Percentiles rank a stretch among this genome's conserved stretches.
phyloP scores from a whole-genome alignment of 2,329 filamentous ascomycete species.

The Chlorencoelia australis region DNA sequence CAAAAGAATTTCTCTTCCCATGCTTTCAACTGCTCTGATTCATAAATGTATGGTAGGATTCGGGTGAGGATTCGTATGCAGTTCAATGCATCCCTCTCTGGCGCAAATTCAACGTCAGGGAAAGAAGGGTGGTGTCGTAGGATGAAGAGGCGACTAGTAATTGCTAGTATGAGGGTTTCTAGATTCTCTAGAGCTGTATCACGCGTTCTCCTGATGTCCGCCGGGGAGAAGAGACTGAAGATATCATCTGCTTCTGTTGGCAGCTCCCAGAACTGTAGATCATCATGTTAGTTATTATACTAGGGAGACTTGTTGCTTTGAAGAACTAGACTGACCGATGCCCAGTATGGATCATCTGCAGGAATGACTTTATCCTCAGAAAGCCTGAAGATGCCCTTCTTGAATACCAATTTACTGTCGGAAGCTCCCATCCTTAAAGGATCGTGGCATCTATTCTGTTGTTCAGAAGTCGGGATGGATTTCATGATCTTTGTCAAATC shows the following conservation, averaged over 20 bases:
- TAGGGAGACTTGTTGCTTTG: too few relatives aligned
- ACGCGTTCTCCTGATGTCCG: conserved; percentile 78
- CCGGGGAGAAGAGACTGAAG: conserved; percentile 87
- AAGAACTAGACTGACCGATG: conserved; percentile 69
- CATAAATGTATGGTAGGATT: conserved; percentile 83
- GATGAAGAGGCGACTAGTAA: conserved; percentile 72
- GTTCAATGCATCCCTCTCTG: conserved; percentile 81
- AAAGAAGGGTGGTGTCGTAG: conserved; percentile 86
- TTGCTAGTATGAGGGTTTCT: conserved; percentile 75
- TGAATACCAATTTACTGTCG: conserved; percentile 98
- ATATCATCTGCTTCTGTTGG: conserved; percentile 93
- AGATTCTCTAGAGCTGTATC: conserved; percentile 80
- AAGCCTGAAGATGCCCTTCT: conserved; percentile 92
- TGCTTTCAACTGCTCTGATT: conserved; percentile 66
- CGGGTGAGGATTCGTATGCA: conserved; percentile 87
- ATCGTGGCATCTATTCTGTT: conserved; percentile 17
- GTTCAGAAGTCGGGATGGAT: background rate
- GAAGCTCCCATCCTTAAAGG: conserved; percentile 73
- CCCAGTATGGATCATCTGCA: conserved; percentile 86
- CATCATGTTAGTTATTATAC: too few relatives aligned
- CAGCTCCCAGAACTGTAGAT: conserved; percentile 84
- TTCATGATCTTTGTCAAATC: background rate
- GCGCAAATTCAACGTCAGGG: conserved; percentile 74
- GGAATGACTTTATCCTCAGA: conserved; percentile 86
- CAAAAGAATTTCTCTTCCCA: conserved; percentile 97